Evolutionary conservation across 2,329 filamentous ascomycete species (phyloP).

Genomic region (Sarocladium kiliense): DNA sequence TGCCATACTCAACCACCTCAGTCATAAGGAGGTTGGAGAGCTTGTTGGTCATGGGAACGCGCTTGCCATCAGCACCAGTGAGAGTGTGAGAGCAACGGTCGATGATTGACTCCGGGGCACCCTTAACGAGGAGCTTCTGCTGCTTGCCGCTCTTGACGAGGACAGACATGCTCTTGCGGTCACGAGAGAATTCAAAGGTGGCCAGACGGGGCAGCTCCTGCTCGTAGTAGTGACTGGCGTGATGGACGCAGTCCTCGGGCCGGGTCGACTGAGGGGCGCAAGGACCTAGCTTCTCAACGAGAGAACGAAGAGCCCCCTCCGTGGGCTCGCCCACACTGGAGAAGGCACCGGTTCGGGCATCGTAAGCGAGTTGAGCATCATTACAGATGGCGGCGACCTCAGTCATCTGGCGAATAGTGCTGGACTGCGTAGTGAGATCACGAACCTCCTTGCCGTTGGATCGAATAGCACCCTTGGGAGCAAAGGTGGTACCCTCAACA

Average conservation of each 20-base stretch:
- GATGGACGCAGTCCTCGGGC: slow-evolving; percentile 66
- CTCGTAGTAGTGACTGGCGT: slow-evolving; percentile 82
- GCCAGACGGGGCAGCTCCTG: slow-evolving; percentile 67
- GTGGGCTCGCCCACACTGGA: slow-evolving; percentile 90
- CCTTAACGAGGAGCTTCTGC: slow-evolving; percentile 89
- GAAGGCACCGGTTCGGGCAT: slow-evolving; percentile 68
- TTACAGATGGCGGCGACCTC: slow-evolving; percentile 79
- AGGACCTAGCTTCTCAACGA: slow-evolving; percentile 93
- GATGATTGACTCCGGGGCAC: slow-evolving; percentile 89
- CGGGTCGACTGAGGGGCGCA: slow-evolving; percentile 52
- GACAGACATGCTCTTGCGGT: slow-evolving; percentile 99
- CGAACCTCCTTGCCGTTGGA: slow-evolving; percentile 62
- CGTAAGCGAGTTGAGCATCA: slow-evolving; percentile 77
- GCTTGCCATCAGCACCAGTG: slow-evolving; percentile 72
- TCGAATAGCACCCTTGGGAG: slow-evolving; percentile 71
- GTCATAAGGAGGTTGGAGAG: slow-evolving; percentile 66
- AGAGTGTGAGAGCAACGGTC: slow-evolving; percentile 84
- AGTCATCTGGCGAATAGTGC: slow-evolving; percentile 73
- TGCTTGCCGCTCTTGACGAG: slow-evolving; percentile 65
- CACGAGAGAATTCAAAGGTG: slow-evolving; percentile 94
- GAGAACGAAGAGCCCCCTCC: slow-evolving; percentile 83
- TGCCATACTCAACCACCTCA: slow-evolving; percentile 86
- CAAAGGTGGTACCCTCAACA: slow-evolving; percentile 89
- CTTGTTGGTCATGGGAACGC: slow-evolving; percentile 64
- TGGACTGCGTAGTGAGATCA: slow-evolving; percentile 65